A percentile compares a stretch with the other conserved stretches of the same genome.
Evolutionary conservation across 331 rosid species (phyloP).

Genomic region (Telfairia occidentalis): DNA sequence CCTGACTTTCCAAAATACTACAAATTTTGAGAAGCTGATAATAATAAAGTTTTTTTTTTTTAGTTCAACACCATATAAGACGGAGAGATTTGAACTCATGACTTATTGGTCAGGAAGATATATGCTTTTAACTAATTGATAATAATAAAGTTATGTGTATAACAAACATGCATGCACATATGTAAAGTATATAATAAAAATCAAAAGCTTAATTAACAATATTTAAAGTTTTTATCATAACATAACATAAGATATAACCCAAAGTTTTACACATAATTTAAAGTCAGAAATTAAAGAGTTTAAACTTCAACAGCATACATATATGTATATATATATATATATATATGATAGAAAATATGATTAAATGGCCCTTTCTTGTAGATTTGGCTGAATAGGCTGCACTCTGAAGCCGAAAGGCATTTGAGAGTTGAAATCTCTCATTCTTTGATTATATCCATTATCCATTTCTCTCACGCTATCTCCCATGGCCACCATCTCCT

Average conservation of each 20-base stretch:
- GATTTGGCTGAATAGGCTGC: conserved; percentile 60
- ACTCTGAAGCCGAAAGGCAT: conserved; percentile 49
- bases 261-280: background rate
- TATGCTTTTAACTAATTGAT: no score
- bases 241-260: background rate
- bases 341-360: background rate
- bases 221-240: background rate
- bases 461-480: conserved; percentile 40
- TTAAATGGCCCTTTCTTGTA: conserved; percentile 27
- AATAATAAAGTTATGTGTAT: no score
- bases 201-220: background rate
- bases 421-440: conserved; percentile 35
- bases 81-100: no score
- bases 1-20: no score
- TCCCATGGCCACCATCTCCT: conserved; percentile 38
- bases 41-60: no score
- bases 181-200: background rate
- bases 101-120: no score
- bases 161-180: no score
- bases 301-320: background rate
- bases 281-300: background rate
- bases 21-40: no score
- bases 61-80: no score
- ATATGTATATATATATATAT: background rate
- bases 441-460: conserved; percentile 33